Conservation (phyloP, 352 stramenopile genomes). For the Peronospora tabacina region DNA sequence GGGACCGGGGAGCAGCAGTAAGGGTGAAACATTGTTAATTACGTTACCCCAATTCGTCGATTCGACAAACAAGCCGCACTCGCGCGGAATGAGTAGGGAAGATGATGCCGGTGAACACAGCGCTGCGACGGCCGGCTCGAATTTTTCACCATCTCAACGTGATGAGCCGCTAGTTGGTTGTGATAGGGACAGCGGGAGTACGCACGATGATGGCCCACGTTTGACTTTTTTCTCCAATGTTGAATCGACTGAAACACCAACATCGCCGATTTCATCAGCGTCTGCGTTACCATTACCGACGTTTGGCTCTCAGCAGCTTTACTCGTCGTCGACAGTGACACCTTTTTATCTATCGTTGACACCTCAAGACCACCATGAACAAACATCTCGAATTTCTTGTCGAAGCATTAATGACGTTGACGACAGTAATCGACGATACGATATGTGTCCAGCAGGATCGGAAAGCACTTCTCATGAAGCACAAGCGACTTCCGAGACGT, state of each 20-base stretch:
- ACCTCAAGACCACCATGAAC: constrained; percentile 18
- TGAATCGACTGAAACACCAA: constrained; percentile 21
- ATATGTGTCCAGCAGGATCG: constrained; percentile 6
- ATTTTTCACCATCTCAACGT: constrained; percentile 22
- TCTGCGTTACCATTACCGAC: constrained; percentile 27
- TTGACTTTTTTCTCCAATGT: constrained; percentile 36
- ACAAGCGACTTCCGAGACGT: constrained; percentile 23
- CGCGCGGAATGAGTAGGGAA: constrained; percentile 4
- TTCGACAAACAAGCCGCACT: constrained; percentile 4
- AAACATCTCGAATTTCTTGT: constrained; percentile 8
- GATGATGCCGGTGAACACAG: constrained; percentile 20
- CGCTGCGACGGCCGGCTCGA: constrained; percentile 21
- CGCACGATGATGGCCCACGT: constrained; percentile 21
- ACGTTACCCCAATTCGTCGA: constrained; percentile 4
- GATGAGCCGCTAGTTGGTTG: constrained; percentile 15
- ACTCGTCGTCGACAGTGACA: constrained; percentile 30
- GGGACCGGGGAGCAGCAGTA: neutral
- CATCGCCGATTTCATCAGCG: constrained; percentile 20
- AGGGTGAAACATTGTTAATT: neutral
- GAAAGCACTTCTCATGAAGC: constrained; percentile 11
- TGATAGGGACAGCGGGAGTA: constrained; percentile 12
- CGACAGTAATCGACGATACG: constrained; percentile 17
- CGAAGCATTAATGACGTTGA: constrained; percentile 18
- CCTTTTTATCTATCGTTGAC: constrained; percentile 55
- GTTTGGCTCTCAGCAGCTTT: constrained; percentile 44